phyloP scores from a whole-genome alignment of 1,284 basidiomycete species.

The Coniferiporia weirii region DNA sequence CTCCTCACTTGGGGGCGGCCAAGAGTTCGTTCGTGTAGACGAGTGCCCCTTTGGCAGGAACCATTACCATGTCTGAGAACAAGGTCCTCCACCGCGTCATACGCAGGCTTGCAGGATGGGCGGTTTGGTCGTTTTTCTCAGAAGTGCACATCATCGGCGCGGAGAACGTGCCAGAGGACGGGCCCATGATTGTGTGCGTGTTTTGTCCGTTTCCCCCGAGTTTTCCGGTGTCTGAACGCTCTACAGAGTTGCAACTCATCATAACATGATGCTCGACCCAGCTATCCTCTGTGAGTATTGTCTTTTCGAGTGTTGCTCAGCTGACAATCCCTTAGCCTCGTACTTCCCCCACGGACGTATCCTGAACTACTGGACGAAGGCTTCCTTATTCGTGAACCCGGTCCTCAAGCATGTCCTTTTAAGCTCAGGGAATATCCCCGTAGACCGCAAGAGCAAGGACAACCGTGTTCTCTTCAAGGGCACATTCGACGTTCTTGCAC shows the following conservation, averaged over 20 bases:
- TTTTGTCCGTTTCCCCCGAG: constrained; percentile 5
- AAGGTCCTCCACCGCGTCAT: constrained; percentile 56
- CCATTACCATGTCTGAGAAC: constrained; percentile 30
- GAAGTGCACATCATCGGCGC: constrained; percentile 79
- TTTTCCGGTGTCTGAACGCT: constrained; percentile 15
- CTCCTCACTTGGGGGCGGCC: too few species aligned
- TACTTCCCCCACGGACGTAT: constrained; percentile 74
- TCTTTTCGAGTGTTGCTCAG: constrained; percentile 17
- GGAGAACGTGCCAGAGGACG: constrained; percentile 79
- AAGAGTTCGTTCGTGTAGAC: not conserved
- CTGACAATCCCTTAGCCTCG: constrained; percentile 44
- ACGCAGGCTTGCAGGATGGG: constrained; percentile 64
- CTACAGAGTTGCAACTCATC: constrained; percentile 78
- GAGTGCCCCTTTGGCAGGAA: not conserved
- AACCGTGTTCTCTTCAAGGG: constrained; percentile 85
- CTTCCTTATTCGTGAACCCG: constrained; percentile 75
- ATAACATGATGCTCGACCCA: constrained; percentile 91
- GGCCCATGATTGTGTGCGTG: constrained; percentile 84
- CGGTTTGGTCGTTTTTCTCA: constrained; percentile 81
- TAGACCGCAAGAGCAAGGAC: constrained; percentile 90
- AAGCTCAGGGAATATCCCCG: constrained; percentile 92
- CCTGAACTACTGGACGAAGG: constrained; percentile 94
- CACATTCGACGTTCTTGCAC: constrained; percentile 81
- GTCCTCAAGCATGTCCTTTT: constrained; percentile 70
- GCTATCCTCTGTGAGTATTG: constrained; percentile 65